Conservation (phyloP, 2,329 filamentous ascomycete genomes). For the Chaetomium sp. region DNA sequence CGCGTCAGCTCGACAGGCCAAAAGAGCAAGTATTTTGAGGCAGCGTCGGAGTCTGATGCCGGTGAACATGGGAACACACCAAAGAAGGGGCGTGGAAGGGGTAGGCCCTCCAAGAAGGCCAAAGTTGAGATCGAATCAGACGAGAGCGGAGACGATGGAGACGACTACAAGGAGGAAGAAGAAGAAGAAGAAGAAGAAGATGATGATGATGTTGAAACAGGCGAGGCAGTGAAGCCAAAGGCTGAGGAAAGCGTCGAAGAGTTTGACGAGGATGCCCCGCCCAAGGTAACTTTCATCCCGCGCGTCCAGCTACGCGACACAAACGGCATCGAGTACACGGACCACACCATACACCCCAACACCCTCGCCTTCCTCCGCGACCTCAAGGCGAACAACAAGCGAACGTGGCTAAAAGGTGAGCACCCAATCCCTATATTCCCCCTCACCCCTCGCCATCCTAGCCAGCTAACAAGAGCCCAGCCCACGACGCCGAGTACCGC, state of each 20-base stretch:
- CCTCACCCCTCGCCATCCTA: not conserved
- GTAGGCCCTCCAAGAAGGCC: slow-evolving; percentile 23
- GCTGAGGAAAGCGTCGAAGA: slow-evolving; percentile 32
- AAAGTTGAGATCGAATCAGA: slow-evolving; percentile 21
- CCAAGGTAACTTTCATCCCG: slow-evolving; percentile 47
- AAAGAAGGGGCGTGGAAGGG: slow-evolving; percentile 16
- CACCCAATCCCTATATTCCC: not conserved
- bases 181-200: slow-evolving; percentile 27
- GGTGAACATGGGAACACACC: not conserved
- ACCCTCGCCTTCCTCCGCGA: slow-evolving; percentile 61
- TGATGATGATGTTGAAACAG: slow-evolving; percentile 8
- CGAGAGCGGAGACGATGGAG: slow-evolving; percentile 18
- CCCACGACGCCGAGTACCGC: slow-evolving; percentile 78
- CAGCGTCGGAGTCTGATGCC: slow-evolving; percentile 29
- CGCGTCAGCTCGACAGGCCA: slow-evolving; percentile 48
- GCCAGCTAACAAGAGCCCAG: slow-evolving; percentile 46
- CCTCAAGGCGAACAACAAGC: slow-evolving; percentile 61
- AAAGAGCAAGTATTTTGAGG: slow-evolving; percentile 57
- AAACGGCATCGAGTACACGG: slow-evolving; percentile 52
- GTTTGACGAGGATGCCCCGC: slow-evolving; percentile 41
- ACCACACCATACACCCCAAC: slow-evolving; percentile 58
- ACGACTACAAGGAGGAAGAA: slow-evolving; percentile 31
- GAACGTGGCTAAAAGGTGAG: slow-evolving; percentile 61
- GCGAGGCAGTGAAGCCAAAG: slow-evolving; percentile 21
- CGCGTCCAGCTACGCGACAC: slow-evolving; percentile 46